Percentiles rank a stretch among this genome's conserved stretches.
These are phyloP conservation scores for Eruca vesicaria DNA, from an alignment of 441 rosid species.

Conservation along the genomic window DNA sequence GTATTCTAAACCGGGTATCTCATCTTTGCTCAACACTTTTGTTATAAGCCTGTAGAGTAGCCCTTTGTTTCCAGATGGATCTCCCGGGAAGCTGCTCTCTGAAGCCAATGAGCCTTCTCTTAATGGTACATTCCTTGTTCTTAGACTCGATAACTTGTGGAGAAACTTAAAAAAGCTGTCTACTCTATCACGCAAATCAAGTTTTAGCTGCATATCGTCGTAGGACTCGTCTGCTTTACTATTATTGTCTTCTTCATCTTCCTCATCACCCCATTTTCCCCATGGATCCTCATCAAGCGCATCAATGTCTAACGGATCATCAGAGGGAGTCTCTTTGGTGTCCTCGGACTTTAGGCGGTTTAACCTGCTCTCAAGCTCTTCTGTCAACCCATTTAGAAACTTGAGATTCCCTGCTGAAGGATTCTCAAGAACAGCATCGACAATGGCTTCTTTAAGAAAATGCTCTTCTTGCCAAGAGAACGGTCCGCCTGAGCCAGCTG, in stretches of 20 bases:
- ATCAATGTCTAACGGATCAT: slow-evolving; percentile 56
- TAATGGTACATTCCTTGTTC: slow-evolving; percentile 48
- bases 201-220: slow-evolving; percentile 76
- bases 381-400: slow-evolving; percentile 65
- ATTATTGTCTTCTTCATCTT: slow-evolving; percentile 39
- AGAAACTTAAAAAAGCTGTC: slow-evolving; percentile 76
- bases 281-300: slow-evolving; percentile 94
- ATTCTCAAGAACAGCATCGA: slow-evolving; percentile 74
- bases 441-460: slow-evolving; percentile 80
- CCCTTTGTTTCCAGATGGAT: slow-evolving; percentile 61
- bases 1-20: slow-evolving; percentile 77
- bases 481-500: slow-evolving; percentile 83
- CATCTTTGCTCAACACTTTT: slow-evolving; percentile 58
- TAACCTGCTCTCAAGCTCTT: slow-evolving; percentile 71
- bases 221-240: slow-evolving; percentile 53
- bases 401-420: slow-evolving; percentile 65
- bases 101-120: slow-evolving; percentile 54
- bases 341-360: slow-evolving; percentile 45
- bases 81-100: slow-evolving; percentile 51
- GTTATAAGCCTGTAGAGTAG: slow-evolving; percentile 68
- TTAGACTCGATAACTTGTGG: slow-evolving; percentile 71
- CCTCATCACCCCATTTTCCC: slow-evolving; percentile 96
- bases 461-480: slow-evolving; percentile 99
- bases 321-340: slow-evolving; percentile 40
- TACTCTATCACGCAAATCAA: slow-evolving; percentile 84